Percentiles rank a stretch among this genome's conserved stretches.
Evolutionary conservation across 2,329 filamentous ascomycete species (phyloP).

Genomic region (Xylariaceae sp.): DNA sequence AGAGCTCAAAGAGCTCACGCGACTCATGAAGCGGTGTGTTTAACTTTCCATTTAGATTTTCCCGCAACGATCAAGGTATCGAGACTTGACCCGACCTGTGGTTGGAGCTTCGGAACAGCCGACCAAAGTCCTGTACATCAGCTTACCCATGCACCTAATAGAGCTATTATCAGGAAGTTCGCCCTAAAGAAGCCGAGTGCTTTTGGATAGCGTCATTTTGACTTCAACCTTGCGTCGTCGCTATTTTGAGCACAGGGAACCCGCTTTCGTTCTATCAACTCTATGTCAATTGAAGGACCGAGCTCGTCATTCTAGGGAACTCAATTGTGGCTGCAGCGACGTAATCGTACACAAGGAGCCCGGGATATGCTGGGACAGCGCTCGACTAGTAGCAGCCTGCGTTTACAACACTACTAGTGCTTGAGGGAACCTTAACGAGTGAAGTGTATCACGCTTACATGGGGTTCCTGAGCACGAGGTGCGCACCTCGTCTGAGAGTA

Average conservation of each 20-base stretch:
- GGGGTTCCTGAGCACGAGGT: neutral
- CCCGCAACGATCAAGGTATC: no score
- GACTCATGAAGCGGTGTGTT: no score
- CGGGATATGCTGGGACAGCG: neutral
- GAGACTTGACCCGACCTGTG: no score
- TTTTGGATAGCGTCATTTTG: constrained; percentile 4
- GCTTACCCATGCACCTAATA: neutral
- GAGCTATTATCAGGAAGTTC: neutral
- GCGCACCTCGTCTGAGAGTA: neutral
- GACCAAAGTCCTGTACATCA: neutral
- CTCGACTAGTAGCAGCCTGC: neutral
- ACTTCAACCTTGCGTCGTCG: constrained; percentile 1
- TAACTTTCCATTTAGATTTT: no score
- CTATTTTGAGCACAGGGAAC: neutral
- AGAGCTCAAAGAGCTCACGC: no score
- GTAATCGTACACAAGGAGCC: neutral
- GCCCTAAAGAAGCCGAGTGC: no score
- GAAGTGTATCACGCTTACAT: no score
- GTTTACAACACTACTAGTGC: neutral
- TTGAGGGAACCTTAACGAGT: neutral
- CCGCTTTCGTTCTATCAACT: neutral
- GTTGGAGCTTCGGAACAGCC: no score
- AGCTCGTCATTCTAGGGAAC: no score
- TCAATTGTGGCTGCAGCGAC: constrained; percentile 1
- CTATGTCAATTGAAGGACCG: neutral